A percentile compares a stretch with the other conserved stretches of the same genome.
phyloP scores from a whole-genome alignment of 148 eudicot genomes.

The Agrostemma githago region DNA sequence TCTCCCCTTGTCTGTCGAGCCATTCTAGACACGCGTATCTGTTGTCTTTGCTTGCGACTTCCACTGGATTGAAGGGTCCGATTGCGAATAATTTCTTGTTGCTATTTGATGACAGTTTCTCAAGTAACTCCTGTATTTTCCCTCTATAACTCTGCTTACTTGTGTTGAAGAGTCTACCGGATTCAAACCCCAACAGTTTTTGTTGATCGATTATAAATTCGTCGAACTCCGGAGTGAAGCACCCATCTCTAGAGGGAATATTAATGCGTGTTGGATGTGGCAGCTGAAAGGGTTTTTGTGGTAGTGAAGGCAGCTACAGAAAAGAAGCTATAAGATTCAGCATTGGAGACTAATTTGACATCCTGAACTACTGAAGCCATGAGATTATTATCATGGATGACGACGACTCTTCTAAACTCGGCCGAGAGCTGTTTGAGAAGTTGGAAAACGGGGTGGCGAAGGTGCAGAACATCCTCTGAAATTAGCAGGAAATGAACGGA shows the following conservation, averaged over 20 bases:
- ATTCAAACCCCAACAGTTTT: slow-evolving; percentile 13
- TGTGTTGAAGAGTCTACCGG: slow-evolving; percentile 44
- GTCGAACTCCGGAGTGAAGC: slow-evolving; percentile 29
- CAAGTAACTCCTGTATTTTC: slow-evolving; percentile 29
- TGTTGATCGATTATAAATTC: slow-evolving; percentile 25
- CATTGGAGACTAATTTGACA: slow-evolving; percentile 30
- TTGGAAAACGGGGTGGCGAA: slow-evolving; percentile 34
- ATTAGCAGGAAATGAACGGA: slow-evolving; percentile 28
- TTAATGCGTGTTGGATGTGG: slow-evolving; percentile 17
- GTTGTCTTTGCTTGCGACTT: not conserved
- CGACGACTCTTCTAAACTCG: slow-evolving; percentile 26
- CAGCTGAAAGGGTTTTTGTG: slow-evolving; percentile 24
- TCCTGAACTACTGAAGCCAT: slow-evolving; percentile 54
- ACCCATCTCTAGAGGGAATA: slow-evolving; percentile 31
- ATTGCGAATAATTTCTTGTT: slow-evolving; percentile 34
- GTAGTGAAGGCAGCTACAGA: slow-evolving; percentile 43
- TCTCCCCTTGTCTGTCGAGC: slow-evolving; percentile 50
- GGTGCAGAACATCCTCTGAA: slow-evolving; percentile 27
- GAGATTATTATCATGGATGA: slow-evolving; percentile 48
- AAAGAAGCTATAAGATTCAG: slow-evolving; percentile 45
- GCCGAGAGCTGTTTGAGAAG: slow-evolving; percentile 36
- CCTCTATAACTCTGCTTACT: slow-evolving; percentile 37
- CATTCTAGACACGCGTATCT: slow-evolving; percentile 39
- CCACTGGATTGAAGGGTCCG: slow-evolving; percentile 43
- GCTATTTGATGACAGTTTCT: slow-evolving; percentile 16